Evolutionary conservation across 441 rosid species (phyloP).

Genomic region (California macrophylla): DNA sequence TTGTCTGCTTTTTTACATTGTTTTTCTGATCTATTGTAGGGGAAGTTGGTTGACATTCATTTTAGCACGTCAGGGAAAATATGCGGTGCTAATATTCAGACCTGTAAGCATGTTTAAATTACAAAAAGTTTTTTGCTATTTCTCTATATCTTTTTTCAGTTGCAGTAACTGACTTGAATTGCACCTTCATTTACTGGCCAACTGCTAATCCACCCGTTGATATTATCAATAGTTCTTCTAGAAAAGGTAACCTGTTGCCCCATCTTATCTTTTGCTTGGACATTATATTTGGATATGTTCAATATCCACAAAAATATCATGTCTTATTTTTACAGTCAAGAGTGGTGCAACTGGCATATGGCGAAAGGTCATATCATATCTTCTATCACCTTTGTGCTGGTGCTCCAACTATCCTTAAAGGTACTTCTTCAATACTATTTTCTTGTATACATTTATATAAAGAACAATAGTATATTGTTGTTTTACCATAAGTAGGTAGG

Average conservation of each 20-base stretch:
- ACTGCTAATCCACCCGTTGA: conserved; percentile 18
- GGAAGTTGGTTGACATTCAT: conserved; percentile 81
- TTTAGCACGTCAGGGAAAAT: conserved; percentile 75
- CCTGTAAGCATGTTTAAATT: conserved; percentile 50
- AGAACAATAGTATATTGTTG: neutral
- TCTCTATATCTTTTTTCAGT: conserved; percentile 10
- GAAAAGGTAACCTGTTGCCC: conserved; percentile 64
- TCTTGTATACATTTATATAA: neutral
- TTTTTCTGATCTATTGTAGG: conserved; percentile 36
- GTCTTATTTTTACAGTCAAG: conserved; percentile 62
- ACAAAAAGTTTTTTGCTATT: conserved; percentile 8
- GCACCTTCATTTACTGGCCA: conserved; percentile 19
- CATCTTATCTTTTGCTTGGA: conserved; percentile 17
- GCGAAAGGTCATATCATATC: conserved; percentile 89
- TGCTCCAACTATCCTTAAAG: conserved; percentile 74
- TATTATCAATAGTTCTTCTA: conserved; percentile 50
- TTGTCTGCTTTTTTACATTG: conserved; percentile 4
- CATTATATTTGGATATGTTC: conserved; percentile 13
- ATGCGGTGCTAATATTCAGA: conserved; percentile 74
- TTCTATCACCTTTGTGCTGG: conserved; percentile 96
- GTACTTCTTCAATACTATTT: conserved; percentile 26
- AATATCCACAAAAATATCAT: conserved; percentile 25
- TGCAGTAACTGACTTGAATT: conserved; percentile 29
- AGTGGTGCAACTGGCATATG: conserved; percentile 74
- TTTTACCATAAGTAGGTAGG: conserved; percentile 1